Percentiles rank a stretch among this genome's conserved stretches.
Evolutionary conservation across 2,329 filamentous ascomycete genomes (phyloP).

Genomic region (Nemania sp.): DNA sequence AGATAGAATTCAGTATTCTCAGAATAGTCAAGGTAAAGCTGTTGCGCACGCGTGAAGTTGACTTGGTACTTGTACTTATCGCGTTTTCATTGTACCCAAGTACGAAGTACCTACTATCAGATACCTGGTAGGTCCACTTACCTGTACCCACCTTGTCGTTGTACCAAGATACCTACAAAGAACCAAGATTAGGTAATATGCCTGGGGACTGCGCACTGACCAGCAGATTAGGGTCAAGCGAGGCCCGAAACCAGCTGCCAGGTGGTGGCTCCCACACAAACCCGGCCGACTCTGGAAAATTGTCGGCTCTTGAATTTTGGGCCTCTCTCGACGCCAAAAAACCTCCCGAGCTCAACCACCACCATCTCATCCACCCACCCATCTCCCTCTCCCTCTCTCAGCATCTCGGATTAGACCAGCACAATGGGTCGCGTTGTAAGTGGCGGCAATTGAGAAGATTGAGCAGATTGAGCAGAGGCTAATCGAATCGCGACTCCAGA

Average conservation of each 20-base stretch:
- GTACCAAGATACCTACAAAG: not conserved
- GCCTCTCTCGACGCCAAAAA: constrained; percentile 32
- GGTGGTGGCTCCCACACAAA: constrained; percentile 43
- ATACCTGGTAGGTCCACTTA: not conserved
- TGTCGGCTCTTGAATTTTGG: constrained; percentile 39
- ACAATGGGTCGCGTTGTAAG: constrained; percentile 46
- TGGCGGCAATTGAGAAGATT: constrained; percentile 19
- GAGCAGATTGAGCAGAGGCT: constrained; percentile 8
- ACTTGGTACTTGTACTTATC: not conserved
- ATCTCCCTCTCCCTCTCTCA: constrained; percentile 31
- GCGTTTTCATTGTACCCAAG: not conserved
- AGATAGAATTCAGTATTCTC: too few species aligned
- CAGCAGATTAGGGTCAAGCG: constrained; percentile 40
- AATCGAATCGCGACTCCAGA: constrained; percentile 42
- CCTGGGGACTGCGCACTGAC: constrained; percentile 4
- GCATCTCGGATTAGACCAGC: constrained; percentile 42
- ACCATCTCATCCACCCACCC: constrained; percentile 26
- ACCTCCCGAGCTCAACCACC: constrained; percentile 31
- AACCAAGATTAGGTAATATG: not conserved
- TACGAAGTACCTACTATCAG: not conserved
- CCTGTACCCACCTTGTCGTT: too few species aligned
- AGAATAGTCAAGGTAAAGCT: not conserved
- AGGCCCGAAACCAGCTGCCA: constrained; percentile 30
- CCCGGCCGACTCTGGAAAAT: constrained; percentile 39
- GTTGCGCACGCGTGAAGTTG: not conserved